phyloP scores from a whole-genome alignment of 83 land plant species.

The Picea abies region DNA sequence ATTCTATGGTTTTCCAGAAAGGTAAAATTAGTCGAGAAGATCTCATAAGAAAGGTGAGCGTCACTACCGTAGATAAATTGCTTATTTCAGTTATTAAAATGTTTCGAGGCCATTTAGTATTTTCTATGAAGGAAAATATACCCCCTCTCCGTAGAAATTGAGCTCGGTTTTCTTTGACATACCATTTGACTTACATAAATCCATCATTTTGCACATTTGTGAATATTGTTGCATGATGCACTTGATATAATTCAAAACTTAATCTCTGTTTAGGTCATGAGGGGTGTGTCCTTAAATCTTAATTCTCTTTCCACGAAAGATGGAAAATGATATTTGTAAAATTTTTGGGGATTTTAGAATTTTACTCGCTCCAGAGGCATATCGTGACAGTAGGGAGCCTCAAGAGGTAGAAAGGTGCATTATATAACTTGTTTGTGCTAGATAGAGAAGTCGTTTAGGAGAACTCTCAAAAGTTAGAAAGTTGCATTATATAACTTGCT shows the following conservation, averaged over 20 bases:
- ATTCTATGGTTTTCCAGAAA: conserved; percentile 31
- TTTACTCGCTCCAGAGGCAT: background rate
- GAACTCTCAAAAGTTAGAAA: too few relatives aligned
- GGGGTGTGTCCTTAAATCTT: too few relatives aligned
- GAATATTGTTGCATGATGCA: background rate
- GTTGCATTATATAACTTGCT: too few relatives aligned
- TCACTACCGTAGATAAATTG: too few relatives aligned
- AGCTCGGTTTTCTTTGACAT: background rate
- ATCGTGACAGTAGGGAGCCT: background rate
- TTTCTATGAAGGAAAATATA: background rate
- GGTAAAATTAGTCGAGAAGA: conserved; percentile 32
- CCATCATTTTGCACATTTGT: background rate
- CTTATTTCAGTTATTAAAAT: conserved; percentile 35
- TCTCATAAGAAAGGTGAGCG: too few relatives aligned
- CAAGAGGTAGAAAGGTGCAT: background rate
- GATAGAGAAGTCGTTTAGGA: background rate
- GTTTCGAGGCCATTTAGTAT: conserved; percentile 26
- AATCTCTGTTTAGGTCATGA: too few relatives aligned
- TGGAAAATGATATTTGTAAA: background rate
- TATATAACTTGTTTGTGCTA: background rate
- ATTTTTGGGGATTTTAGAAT: background rate
- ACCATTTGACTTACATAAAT: background rate
- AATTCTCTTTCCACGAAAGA: background rate
- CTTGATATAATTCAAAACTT: background rate
- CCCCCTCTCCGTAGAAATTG: background rate